Evolutionary conservation across 805 yeast genomes (phyloP).

Genomic region (Kodamaea nitidulidarum): DNA sequence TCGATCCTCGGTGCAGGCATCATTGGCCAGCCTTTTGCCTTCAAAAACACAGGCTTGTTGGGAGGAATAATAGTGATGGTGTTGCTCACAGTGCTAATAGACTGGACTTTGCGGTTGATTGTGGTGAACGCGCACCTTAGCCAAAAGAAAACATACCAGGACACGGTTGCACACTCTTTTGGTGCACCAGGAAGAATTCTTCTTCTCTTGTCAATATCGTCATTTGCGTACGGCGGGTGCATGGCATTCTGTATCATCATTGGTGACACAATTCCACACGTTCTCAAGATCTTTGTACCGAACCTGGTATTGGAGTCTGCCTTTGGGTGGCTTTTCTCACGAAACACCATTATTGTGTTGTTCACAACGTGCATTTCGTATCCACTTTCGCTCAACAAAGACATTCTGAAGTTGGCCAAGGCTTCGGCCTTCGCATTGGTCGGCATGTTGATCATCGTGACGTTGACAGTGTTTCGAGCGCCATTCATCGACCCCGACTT

Average conservation of each 20-base stretch:
- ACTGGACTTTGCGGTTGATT: conserved; percentile 81
- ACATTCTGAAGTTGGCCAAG: conserved; percentile 80
- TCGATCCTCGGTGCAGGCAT: conserved; percentile 94
- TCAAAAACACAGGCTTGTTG: conserved; percentile 70
- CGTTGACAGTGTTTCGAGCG: conserved; percentile 69
- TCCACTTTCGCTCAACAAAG: conserved; percentile 76
- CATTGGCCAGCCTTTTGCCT: conserved; percentile 89
- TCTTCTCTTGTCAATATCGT: conserved; percentile 71
- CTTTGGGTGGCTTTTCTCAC: conserved; percentile 51
- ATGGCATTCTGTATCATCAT: conserved; percentile 92
- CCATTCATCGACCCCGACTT: conserved; percentile 50
- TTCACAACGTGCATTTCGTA: conserved; percentile 72
- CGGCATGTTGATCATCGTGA: conserved; percentile 77
- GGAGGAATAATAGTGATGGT: conserved; percentile 67
- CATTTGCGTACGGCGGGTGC: conserved; percentile 92
- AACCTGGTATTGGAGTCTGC: conserved; percentile 28
- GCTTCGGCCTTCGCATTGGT: conserved; percentile 82
- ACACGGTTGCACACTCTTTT: conserved; percentile 73
- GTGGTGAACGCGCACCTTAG: conserved; percentile 78
- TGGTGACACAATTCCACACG: conserved; percentile 94
- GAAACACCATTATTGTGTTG: conserved; percentile 68
- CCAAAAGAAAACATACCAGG: conserved; percentile 77
- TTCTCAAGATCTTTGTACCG: conserved; percentile 63
- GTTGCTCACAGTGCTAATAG: conserved; percentile 64
- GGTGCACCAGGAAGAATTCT: conserved; percentile 67